These are phyloP conservation scores for Penicillium verhagenii DNA, from an alignment of 495 filamentous ascomycete species.

Conservation along the genomic window DNA sequence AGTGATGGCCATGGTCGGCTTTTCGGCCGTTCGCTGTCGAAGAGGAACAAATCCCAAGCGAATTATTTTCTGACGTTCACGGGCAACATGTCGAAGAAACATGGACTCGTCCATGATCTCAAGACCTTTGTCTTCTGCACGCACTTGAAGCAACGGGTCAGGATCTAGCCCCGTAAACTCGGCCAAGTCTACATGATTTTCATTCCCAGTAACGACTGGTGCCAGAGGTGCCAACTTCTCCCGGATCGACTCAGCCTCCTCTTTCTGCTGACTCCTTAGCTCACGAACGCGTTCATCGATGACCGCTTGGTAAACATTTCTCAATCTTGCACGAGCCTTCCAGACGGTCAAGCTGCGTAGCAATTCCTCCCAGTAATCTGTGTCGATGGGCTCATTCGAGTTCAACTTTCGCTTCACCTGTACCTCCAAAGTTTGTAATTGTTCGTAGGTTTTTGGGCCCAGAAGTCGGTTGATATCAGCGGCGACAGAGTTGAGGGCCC, in stretches of 20 bases:
- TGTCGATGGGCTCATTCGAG: slow-evolving; percentile 90
- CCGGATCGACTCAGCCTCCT: slow-evolving; percentile 63
- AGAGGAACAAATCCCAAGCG: slow-evolving; percentile 70
- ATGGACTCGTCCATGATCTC: slow-evolving; percentile 60
- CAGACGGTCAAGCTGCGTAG: slow-evolving; percentile 80
- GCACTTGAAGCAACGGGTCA: slow-evolving; percentile 67
- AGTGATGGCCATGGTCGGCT: slow-evolving; percentile 36
- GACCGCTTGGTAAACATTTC: slow-evolving; percentile 75
- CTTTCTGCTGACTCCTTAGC: slow-evolving; percentile 64
- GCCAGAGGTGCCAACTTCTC: slow-evolving; percentile 54
- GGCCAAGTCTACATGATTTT: slow-evolving; percentile 6
- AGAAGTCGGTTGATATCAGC: slow-evolving; percentile 86
- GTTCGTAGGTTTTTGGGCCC: slow-evolving; percentile 80
- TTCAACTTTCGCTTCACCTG: slow-evolving; percentile 82
- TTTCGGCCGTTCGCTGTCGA: slow-evolving; percentile 52
- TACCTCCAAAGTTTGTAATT: slow-evolving; percentile 77
- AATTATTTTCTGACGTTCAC: slow-evolving; percentile 61
- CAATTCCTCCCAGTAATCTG: slow-evolving; percentile 96
- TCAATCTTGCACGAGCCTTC: slow-evolving; percentile 87
- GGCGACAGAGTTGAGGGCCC: slow-evolving; percentile 77
- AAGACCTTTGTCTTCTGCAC: slow-evolving; percentile 63
- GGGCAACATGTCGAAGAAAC: slow-evolving; percentile 59
- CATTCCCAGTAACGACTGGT: slow-evolving; percentile 18
- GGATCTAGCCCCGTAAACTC: slow-evolving; percentile 57
- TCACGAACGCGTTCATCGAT: slow-evolving; percentile 69